These are phyloP conservation scores for Phytophthora sansomeana DNA, from an alignment of 352 stramenopile species.

Conservation along the genomic window DNA sequence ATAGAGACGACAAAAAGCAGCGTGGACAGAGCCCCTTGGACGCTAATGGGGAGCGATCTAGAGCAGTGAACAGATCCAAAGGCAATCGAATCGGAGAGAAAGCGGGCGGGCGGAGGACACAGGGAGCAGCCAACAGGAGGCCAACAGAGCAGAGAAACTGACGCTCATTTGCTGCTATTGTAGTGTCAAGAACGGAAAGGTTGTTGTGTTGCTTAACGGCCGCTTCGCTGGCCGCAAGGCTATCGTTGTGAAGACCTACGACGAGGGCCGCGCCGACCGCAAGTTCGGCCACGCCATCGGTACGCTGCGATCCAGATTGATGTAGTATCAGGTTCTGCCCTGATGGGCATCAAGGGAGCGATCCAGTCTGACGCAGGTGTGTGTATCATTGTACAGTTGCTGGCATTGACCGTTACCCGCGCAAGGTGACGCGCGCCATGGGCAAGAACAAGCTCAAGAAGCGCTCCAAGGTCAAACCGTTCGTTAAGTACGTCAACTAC, in stretches of 20 bases:
- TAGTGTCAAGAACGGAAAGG: constrained; percentile 98
- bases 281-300: constrained; percentile 98
- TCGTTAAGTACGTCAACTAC: constrained; percentile 99
- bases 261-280: constrained; percentile 96
- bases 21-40: neutral
- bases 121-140: constrained; percentile 9
- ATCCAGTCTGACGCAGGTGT: constrained; percentile 5
- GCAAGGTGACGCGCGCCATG: constrained; percentile 98
- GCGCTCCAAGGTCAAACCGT: constrained; percentile 98
- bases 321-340: constrained; percentile 6
- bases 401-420: constrained; percentile 95
- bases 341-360: neutral
- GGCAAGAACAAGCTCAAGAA: constrained; percentile 98
- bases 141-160: constrained; percentile 15
- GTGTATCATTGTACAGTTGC: constrained; percentile 70
- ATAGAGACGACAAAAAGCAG: neutral
- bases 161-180: constrained; percentile 20
- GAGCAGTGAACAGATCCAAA: constrained; percentile 23
- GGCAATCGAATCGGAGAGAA: neutral
- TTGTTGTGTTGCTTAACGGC: constrained; percentile 99
- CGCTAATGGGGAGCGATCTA: neutral
- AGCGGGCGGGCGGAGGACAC: constrained; percentile 6
- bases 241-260: constrained; percentile 99
- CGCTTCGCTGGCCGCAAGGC: constrained; percentile 99
- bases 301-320: constrained; percentile 29